Evolutionary conservation across 768 basidiomycete genomes (phyloP).

Genomic region (Lepiota venenata): DNA sequence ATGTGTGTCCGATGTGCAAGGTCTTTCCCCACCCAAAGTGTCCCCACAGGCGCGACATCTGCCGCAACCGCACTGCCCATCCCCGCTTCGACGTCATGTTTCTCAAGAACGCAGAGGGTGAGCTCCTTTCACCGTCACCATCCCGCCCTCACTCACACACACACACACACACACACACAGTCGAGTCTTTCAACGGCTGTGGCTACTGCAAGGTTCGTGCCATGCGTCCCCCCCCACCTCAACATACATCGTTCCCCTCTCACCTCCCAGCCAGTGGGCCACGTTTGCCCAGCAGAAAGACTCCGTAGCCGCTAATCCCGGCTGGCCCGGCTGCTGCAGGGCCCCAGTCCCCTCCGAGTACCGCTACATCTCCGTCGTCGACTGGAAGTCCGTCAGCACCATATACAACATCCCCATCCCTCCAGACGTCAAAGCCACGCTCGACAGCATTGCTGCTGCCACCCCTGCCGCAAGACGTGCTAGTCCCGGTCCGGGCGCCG

Average conservation of each 20-base stretch:
- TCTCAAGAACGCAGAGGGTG: conserved; percentile 88
- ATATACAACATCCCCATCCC: conserved; percentile 77
- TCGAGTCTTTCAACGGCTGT: conserved; percentile 81
- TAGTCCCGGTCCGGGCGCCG: conserved; percentile 25
- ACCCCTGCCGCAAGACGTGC: conserved; percentile 26
- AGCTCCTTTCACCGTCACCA: conserved; percentile 19
- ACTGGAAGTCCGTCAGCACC: conserved; percentile 78
- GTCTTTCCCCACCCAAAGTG: conserved; percentile 75
- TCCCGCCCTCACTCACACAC: conserved; percentile 3
- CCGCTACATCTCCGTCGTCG: conserved; percentile 61
- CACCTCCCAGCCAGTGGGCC: conserved; percentile 61
- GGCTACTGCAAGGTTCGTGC: conserved; percentile 96
- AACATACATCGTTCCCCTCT: conserved; percentile 11
- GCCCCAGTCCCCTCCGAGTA: conserved; percentile 59
- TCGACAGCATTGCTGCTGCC: conserved; percentile 48
- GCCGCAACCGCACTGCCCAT: conserved; percentile 70
- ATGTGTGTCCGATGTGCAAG: conserved; percentile 82
- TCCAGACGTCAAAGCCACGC: conserved; percentile 60
- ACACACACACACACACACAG: conserved; percentile 34
- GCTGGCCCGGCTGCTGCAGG: conserved; percentile 92
- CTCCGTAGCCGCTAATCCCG: conserved; percentile 60
- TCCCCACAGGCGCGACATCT: conserved; percentile 72
- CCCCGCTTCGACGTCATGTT: conserved; percentile 76
- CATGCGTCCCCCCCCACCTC: conserved; percentile 17
- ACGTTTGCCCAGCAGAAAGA: conserved; percentile 45